Evolutionary conservation across 768 basidiomycete species (phyloP).

Genomic region (Auriculariales sp.): DNA sequence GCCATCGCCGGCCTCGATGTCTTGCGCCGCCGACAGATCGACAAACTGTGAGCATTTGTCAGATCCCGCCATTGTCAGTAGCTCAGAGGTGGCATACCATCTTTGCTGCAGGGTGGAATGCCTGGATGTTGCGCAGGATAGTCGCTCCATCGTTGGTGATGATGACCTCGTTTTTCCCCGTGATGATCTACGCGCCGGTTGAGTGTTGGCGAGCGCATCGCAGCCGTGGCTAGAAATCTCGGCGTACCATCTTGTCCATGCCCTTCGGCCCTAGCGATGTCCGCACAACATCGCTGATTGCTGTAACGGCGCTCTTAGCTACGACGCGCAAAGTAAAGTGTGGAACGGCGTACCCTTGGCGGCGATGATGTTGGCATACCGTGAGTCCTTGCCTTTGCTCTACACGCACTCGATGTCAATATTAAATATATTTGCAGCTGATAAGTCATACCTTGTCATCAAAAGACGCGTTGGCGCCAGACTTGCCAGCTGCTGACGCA

Average conservation of each 20-base stretch:
- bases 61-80: neutral
- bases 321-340: neutral
- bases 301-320: slow-evolving; percentile 23
- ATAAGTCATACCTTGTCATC: slow-evolving; percentile 57
- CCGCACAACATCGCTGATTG: slow-evolving; percentile 93
- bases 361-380: slow-evolving; percentile 93
- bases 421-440: neutral
- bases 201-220: slow-evolving; percentile 2
- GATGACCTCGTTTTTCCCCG: slow-evolving; percentile 88
- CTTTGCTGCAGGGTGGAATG: slow-evolving; percentile 93
- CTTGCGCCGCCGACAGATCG: slow-evolving; percentile 94
- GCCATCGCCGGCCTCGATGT: slow-evolving; percentile 96
- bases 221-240: neutral
- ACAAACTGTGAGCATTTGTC: slow-evolving; percentile 50
- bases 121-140: slow-evolving; percentile 89
- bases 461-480: slow-evolving; percentile 62
- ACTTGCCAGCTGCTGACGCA: slow-evolving; percentile 16
- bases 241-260: slow-evolving; percentile 94
- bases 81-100: slow-evolving; percentile 44
- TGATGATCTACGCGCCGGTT: slow-evolving; percentile 61
- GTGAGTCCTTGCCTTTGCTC: slow-evolving; percentile 97
- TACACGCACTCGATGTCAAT: slow-evolving; percentile 23
- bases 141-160: slow-evolving; percentile 99
- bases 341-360: slow-evolving; percentile 60
- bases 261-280: slow-evolving; percentile 93